Conservation (phyloP, 1,139 yeast species). For the Saccharomycopsis phalli region DNA sequence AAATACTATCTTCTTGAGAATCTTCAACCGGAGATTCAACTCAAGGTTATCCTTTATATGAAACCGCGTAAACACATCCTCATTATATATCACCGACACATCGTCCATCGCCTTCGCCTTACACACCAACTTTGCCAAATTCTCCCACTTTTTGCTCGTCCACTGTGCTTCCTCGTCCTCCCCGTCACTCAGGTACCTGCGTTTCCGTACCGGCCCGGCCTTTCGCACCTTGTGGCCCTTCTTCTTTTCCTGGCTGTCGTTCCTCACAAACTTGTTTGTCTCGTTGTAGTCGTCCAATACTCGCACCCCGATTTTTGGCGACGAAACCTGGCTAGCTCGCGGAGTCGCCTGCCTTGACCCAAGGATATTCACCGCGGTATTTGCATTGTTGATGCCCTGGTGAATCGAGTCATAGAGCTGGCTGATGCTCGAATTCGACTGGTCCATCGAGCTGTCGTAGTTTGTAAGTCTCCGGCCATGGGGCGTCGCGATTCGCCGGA, state of each 20-base stretch:
- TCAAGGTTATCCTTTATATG: background rate
- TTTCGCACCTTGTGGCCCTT: background rate
- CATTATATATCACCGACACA: background rate
- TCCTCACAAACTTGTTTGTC: background rate
- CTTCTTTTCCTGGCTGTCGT: background rate
- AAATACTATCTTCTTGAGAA: background rate
- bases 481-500: background rate
- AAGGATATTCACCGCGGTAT: background rate
- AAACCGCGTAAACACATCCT: background rate
- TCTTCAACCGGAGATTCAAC: slow-evolving; percentile 5
- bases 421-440: background rate
- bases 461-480: background rate
- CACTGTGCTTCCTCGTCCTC: background rate
- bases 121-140: slow-evolving; percentile 2
- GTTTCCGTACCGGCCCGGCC: background rate
- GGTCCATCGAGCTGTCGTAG: slow-evolving; percentile 4
- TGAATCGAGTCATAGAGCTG: background rate
- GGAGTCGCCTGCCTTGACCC: slow-evolving; percentile 1
- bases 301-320: background rate
- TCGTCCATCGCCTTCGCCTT: background rate
- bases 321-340: background rate
- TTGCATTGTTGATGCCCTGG: background rate
- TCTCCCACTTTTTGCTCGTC: background rate
- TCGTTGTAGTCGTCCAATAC: background rate
- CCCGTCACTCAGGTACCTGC: background rate